Percentiles rank a stretch among this genome's conserved stretches.
Conservation (phyloP, 441 rosid genomes). For the Eutrema salsugineum region DNA sequence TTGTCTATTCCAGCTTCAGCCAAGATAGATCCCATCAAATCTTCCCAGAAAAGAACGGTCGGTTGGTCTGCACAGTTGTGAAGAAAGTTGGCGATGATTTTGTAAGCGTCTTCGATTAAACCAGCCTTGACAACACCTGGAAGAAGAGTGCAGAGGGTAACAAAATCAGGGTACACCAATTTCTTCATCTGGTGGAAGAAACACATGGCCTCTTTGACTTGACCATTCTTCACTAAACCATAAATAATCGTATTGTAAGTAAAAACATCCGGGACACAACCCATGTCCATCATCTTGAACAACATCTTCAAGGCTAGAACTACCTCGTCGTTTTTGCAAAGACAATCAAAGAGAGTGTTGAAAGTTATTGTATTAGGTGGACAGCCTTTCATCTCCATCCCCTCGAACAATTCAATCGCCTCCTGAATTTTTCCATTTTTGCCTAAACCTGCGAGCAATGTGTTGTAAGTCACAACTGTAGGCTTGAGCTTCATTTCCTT, state of each 20-base stretch:
- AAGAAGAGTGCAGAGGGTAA: conserved; percentile 84
- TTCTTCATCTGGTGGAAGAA: conserved; percentile 93
- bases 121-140: conserved; percentile 77
- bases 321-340: conserved; percentile 86
- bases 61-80: conserved; percentile 30
- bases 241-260: conserved; percentile 81
- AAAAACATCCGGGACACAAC: conserved; percentile 73
- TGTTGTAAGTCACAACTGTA: conserved; percentile 85
- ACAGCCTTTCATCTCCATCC: conserved; percentile 61
- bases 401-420: conserved; percentile 56
- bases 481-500: conserved; percentile 74
- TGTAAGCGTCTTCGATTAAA: conserved; percentile 60
- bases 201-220: conserved; percentile 62
- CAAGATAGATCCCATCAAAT: conserved; percentile 68
- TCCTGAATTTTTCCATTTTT: conserved; percentile 67
- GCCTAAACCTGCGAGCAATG: conserved; percentile 70
- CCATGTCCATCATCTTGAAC: conserved; percentile 53
- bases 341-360: conserved; percentile 86
- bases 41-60: conserved; percentile 54
- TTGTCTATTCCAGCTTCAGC: conserved; percentile 60
- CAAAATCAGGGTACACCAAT: conserved; percentile 62
- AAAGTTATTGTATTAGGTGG: conserved; percentile 75
- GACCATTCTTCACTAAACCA: conserved; percentile 63
- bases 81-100: conserved; percentile 58
- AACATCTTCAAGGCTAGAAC: conserved; percentile 66